Conservation (phyloP, 768 basidiomycete genomes). For the Lepiota venenata region DNA sequence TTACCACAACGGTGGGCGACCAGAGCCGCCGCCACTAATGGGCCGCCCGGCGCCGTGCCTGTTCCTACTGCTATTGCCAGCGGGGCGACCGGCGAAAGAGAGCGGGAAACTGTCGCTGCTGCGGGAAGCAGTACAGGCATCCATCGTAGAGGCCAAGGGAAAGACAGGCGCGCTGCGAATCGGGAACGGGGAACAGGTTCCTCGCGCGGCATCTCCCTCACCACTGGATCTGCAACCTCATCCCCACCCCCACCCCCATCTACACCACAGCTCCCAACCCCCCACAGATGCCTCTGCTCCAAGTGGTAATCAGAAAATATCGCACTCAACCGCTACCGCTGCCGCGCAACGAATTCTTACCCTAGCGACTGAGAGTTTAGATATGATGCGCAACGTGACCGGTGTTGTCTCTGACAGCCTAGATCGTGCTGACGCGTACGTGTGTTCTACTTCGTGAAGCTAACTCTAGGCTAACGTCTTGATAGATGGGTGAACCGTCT, state of each 20-base stretch:
- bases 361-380: slow-evolving; percentile 86
- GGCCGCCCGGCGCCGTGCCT: background rate
- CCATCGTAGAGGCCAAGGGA: slow-evolving; percentile 23
- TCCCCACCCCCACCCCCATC: too few species aligned
- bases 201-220: slow-evolving; percentile 4
- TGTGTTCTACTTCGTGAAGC: slow-evolving; percentile 18
- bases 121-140: slow-evolving; percentile 30
- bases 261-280: background rate
- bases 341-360: slow-evolving; percentile 81
- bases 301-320: slow-evolving; percentile 16
- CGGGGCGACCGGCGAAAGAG: slow-evolving; percentile 16
- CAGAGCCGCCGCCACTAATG: slow-evolving; percentile 28
- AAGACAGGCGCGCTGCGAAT: slow-evolving; percentile 27
- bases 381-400: slow-evolving; percentile 91
- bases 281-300: background rate
- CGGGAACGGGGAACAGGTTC: slow-evolving; percentile 38
- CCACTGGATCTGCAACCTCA: background rate
- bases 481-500: slow-evolving; percentile 81
- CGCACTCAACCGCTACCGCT: slow-evolving; percentile 56
- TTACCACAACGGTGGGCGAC: slow-evolving; percentile 81
- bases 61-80: background rate
- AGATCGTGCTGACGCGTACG: slow-evolving; percentile 83
- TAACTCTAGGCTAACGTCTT: slow-evolving; percentile 10
- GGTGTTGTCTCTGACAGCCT: slow-evolving; percentile 83
- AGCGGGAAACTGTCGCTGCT: slow-evolving; percentile 30